A percentile compares a stretch with the other conserved stretches of the same genome.
phyloP scores from a whole-genome alignment of 192 early-diverging fungal species.

The Piromyces sp. region DNA sequence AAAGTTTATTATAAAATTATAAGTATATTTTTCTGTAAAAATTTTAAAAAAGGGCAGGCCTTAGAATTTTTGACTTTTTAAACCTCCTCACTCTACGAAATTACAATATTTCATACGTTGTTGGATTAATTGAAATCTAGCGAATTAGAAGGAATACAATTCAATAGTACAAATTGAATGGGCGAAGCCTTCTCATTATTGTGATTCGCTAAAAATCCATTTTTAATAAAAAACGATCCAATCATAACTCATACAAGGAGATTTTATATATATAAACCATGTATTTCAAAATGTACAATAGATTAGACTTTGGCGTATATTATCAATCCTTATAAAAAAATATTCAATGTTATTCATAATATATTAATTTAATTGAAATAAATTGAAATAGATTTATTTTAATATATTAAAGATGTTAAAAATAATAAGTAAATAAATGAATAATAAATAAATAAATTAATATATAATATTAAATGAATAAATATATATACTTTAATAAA shows the following conservation, averaged over 20 bases:
- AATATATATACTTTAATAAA: too few species aligned
- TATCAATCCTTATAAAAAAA: too few species aligned
- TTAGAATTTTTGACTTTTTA: background rate
- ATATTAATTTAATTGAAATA: too few species aligned
- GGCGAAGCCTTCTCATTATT: background rate
- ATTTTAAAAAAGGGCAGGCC: background rate
- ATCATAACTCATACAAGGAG: background rate
- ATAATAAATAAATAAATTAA: too few species aligned
- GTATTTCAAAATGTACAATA: too few species aligned
- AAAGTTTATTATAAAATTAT: background rate
- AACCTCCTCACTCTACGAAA: background rate
- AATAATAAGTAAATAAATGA: too few species aligned
- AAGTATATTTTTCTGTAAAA: background rate
- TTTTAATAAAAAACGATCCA: background rate
- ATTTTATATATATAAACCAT: too few species aligned
- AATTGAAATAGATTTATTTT: too few species aligned
- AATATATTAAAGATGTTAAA: too few species aligned
- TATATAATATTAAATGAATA: too few species aligned
- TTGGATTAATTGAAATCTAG: background rate
- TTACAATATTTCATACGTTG: background rate
- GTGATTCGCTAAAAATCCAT: background rate
- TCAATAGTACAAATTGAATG: background rate
- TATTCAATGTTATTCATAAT: too few species aligned
- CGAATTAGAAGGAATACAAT: background rate
- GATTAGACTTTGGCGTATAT: too few species aligned